Evolutionary conservation across 176 grass and related monocot genomes (phyloP).

Genomic region (Echinochloa phyllopogon): DNA sequence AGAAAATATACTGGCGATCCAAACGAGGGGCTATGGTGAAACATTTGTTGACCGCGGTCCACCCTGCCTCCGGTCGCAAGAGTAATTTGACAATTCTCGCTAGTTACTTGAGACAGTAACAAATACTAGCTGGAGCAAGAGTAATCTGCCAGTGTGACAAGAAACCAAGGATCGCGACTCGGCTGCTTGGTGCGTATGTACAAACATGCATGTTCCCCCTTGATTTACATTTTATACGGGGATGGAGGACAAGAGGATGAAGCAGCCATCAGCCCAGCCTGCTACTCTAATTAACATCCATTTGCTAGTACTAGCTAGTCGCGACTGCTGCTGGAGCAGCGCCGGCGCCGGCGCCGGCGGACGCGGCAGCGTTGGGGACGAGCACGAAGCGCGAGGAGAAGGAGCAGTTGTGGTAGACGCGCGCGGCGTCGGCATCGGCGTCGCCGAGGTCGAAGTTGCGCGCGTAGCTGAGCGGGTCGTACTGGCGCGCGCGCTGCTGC

Average conservation of each 20-base stretch:
- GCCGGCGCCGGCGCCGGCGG: neutral
- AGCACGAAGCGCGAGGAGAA: constrained; percentile 84
- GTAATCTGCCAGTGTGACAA: neutral
- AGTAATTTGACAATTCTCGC: neutral
- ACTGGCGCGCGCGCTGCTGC: constrained; percentile 56
- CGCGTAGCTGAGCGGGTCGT: constrained; percentile 86
- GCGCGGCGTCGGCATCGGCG: constrained; percentile 40
- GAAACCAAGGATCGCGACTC: neutral
- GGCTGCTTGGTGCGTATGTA: neutral
- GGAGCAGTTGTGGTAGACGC: constrained; percentile 60
- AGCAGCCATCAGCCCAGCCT: neutral
- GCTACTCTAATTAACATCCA: neutral
- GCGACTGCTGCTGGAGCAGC: neutral
- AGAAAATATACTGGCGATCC: no score
- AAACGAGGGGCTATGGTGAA: no score
- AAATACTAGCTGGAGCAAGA: neutral
- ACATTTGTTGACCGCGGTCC: no score
- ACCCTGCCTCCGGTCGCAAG: no score
- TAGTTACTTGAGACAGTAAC: neutral
- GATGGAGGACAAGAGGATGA: neutral
- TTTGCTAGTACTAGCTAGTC: neutral
- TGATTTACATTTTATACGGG: no score
- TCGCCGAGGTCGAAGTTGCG: constrained; percentile 72
- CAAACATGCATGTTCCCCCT: neutral
- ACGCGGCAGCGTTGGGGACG: neutral